Evolutionary conservation across 768 basidiomycete genomes (phyloP), one percentile per base, ranked within the genome.

Genomic region (Royoungia palumana): DNA sequence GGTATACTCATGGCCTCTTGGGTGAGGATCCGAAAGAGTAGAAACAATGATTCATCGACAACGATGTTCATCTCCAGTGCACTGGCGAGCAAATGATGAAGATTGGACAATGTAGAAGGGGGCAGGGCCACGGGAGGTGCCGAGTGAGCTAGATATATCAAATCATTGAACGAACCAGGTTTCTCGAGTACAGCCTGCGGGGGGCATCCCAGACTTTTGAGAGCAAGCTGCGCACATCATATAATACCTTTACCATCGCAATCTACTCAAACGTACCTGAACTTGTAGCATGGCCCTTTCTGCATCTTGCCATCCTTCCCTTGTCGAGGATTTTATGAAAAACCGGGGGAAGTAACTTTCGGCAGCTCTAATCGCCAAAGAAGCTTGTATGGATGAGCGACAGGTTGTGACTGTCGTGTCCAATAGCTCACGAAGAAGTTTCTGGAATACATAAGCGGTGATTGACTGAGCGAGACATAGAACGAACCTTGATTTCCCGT

Each of bases 31-130:
- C 42, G 42, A 4, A 85, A 64, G 8, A 88, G 73, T 41, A 85
- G 55, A 13, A 80, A 74, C n/a, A 89, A 66, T 1, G 78, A 67
- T 57, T 85, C 82, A 54, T 86, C 84, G 17, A 87, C 61, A 4
- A 75, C 70, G 24, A 68, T 56, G 54, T 80, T 81, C 6, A 74
- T 63, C 57, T 82, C 79, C 19, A 89, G 62, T 2, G 77, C 78
- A 13, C 71, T 60, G 21, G 83, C 51, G 16, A 85, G 53, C 5
- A 75, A 53, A 0, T 72, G 74, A n/a, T 73, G 58, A 24, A 80
- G 46, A 24, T 68, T 48, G 3, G 59, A 45, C n/a, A 56, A 35
- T 1, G 44, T 37, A 41, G 51, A 51, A 6, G 51, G 32, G 13
- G 58, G 28, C 24, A 65, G 27, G 5, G 47, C 41, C 6, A 52